Evolutionary conservation across 2,329 filamentous ascomycete genomes (phyloP).

Genomic region (Aspergillus niger): DNA sequence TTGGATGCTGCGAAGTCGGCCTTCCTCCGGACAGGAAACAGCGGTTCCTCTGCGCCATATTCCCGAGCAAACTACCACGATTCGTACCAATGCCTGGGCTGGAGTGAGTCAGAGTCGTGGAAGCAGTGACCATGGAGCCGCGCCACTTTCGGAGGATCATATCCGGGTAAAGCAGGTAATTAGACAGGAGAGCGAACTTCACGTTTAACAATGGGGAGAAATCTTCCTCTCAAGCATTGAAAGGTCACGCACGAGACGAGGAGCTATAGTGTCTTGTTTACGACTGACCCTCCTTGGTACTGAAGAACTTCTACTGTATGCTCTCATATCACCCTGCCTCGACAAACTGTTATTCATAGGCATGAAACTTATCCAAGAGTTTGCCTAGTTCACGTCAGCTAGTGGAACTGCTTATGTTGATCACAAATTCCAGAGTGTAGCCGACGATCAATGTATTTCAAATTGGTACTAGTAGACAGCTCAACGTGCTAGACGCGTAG

Average conservation of each 20-base stretch:
- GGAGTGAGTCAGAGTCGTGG: constrained; percentile 26
- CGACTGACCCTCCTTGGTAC: not conserved
- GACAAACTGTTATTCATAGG: not conserved
- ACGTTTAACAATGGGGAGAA: constrained; percentile 14
- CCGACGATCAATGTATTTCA: not conserved
- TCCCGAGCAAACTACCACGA: constrained; percentile 24
- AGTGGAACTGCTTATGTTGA: not conserved
- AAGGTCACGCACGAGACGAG: not conserved
- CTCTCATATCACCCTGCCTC: not conserved
- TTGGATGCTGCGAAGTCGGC: constrained; percentile 17
- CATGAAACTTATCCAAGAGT: not conserved
- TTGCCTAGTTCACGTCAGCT: not conserved
- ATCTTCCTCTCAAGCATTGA: not conserved
- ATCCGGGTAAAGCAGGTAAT: constrained; percentile 40
- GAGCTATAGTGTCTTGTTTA: not conserved
- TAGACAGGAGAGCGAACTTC: constrained; percentile 34
- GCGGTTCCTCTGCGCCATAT: constrained; percentile 21
- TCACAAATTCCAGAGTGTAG: not conserved
- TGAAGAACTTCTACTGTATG: not conserved
- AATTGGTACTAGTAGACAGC: not conserved
- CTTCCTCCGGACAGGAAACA: constrained; percentile 7
- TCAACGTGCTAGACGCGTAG: not conserved
- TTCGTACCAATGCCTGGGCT: constrained; percentile 38
- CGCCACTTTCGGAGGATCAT: constrained; percentile 20
- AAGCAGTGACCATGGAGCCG: constrained; percentile 25